phyloP scores from a whole-genome alignment of 2,329 filamentous ascomycete genomes.

The Rhytidhysteron rufulum region DNA sequence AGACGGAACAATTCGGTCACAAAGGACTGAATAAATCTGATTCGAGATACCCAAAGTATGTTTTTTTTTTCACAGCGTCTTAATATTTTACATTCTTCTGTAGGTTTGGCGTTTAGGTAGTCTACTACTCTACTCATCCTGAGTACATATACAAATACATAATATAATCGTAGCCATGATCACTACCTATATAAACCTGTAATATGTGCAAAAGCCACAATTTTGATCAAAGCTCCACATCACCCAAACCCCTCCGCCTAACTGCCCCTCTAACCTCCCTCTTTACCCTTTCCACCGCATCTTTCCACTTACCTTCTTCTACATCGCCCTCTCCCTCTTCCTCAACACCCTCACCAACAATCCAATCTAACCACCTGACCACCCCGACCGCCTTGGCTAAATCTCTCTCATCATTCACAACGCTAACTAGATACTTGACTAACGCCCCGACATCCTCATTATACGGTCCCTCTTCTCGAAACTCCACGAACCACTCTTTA shows the following conservation, averaged over 20 bases:
- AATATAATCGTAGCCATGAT: no score
- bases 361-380: slow-evolving; percentile 59
- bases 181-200: no score
- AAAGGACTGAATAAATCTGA: no score
- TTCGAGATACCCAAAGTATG: no score
- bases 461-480: slow-evolving; percentile 71
- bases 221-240: slow-evolving; percentile 42
- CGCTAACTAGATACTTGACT: slow-evolving; percentile 65
- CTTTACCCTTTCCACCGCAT: slow-evolving; percentile 39
- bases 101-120: no score
- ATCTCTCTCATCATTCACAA: slow-evolving; percentile 73
- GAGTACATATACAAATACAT: no score
- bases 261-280: slow-evolving; percentile 40
- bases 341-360: slow-evolving; percentile 27
- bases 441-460: slow-evolving; percentile 72
- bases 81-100: no score
- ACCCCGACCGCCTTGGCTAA: slow-evolving; percentile 69
- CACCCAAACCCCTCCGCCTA: slow-evolving; percentile 42
- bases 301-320: slow-evolving; percentile 29
- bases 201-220: no score
- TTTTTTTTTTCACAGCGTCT: no score
- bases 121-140: no score
- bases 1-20: no score
- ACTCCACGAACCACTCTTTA: slow-evolving; percentile 70
- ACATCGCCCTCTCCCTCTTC: slow-evolving; percentile 10